Conservation (phyloP, 805 yeast species). For the Kurtzmaniella cleridarum region DNA sequence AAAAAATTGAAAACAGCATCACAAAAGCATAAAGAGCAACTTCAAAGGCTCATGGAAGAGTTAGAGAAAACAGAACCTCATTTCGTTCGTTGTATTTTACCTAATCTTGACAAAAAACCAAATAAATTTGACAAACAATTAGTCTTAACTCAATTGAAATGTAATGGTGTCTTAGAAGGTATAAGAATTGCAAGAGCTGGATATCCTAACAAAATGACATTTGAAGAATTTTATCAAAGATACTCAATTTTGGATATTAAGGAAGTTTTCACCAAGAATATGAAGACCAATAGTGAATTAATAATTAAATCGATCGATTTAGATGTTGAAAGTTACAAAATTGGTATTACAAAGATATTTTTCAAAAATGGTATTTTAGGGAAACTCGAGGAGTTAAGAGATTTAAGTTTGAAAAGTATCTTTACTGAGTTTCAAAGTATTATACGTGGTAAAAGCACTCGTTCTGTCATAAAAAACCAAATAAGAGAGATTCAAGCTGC, state of each 20-base stretch:
- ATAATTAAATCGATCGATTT: slow-evolving; percentile 60
- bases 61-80: slow-evolving; percentile 85
- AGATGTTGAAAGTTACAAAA: slow-evolving; percentile 53
- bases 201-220: slow-evolving; percentile 86
- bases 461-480: slow-evolving; percentile 42
- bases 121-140: slow-evolving; percentile 65
- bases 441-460: slow-evolving; percentile 57
- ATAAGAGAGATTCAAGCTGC: slow-evolving; percentile 68
- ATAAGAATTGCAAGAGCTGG: slow-evolving; percentile 96
- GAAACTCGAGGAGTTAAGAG: slow-evolving; percentile 72
- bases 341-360: slow-evolving; percentile 69
- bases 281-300: slow-evolving; percentile 64
- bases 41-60: slow-evolving; percentile 64
- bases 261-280: slow-evolving; percentile 38
- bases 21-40: slow-evolving; percentile 82
- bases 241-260: slow-evolving; percentile 62
- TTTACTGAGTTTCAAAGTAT: slow-evolving; percentile 60
- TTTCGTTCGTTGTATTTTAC: slow-evolving; percentile 92
- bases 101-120: slow-evolving; percentile 73
- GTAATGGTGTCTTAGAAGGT: slow-evolving; percentile 98
- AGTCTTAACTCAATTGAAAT: slow-evolving; percentile 83
- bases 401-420: slow-evolving; percentile 49
- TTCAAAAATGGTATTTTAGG: slow-evolving; percentile 77
- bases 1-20: slow-evolving; percentile 64
- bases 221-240: slow-evolving; percentile 70